These are phyloP conservation scores for Leccinum huronense DNA, from an alignment of 1,284 basidiomycete species.

Conservation along the genomic window DNA sequence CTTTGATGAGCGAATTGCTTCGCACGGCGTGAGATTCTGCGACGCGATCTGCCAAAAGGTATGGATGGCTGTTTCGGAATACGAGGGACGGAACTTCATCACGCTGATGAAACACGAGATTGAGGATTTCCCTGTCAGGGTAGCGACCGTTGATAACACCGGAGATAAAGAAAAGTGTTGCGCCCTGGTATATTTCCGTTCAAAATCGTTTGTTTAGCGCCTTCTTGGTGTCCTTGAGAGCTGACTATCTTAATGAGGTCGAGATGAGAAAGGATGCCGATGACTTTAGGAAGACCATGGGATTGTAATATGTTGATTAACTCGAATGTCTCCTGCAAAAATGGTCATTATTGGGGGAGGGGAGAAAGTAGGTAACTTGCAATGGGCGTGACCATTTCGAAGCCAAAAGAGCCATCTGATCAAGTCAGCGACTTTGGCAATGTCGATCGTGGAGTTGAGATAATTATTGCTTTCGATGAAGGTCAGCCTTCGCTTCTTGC, in stretches of 20 bases:
- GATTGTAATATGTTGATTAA: slow-evolving; percentile 96
- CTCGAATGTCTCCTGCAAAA: slow-evolving; percentile 91
- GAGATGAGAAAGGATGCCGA: slow-evolving; percentile 93
- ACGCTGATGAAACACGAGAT: slow-evolving; percentile 94
- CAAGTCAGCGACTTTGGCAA: slow-evolving; percentile 95
- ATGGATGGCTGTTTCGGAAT: slow-evolving; percentile 95
- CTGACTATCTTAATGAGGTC: slow-evolving; percentile 94
- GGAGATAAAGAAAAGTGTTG: slow-evolving; percentile 97
- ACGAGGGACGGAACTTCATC: slow-evolving; percentile 97
- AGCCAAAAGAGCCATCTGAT: slow-evolving; percentile 98
- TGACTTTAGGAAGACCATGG: slow-evolving; percentile 98
- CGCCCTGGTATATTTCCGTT: slow-evolving; percentile 99
- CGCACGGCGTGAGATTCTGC: slow-evolving; percentile 91
- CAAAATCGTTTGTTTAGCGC: slow-evolving; percentile 98
- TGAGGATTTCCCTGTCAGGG: slow-evolving; percentile 95
- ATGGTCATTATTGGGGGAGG: neutral
- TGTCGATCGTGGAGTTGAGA: slow-evolving; percentile 97
- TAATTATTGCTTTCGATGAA: slow-evolving; percentile 99
- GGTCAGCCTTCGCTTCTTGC: slow-evolving; percentile 89
- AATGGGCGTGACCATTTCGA: slow-evolving; percentile 82
- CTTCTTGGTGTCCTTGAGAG: slow-evolving; percentile 91
- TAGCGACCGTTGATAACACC: slow-evolving; percentile 98
- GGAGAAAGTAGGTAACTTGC: accelerated
- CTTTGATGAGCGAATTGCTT: slow-evolving; percentile 71
- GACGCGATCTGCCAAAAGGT: slow-evolving; percentile 93